Evolutionary conservation across 257 asterid species (phyloP).

Genomic region (Fraxinus quadrangulata): DNA sequence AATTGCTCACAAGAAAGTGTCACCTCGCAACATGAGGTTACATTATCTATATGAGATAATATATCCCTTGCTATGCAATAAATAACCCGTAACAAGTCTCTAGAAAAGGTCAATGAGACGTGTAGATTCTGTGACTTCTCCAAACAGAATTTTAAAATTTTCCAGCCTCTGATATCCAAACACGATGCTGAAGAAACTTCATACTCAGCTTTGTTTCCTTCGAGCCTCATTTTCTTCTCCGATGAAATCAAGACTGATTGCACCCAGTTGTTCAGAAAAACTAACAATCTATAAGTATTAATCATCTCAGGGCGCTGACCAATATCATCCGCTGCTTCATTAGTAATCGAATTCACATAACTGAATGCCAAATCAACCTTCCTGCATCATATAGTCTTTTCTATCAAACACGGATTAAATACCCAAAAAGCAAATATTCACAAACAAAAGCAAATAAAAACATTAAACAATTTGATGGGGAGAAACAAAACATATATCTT

Average conservation of each 20-base stretch:
- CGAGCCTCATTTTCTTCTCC: constrained; percentile 50
- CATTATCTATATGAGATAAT: constrained; percentile 29
- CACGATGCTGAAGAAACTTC: constrained; percentile 41
- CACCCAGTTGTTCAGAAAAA: constrained; percentile 67
- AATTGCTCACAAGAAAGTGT: constrained; percentile 37
- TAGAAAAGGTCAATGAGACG: constrained; percentile 51
- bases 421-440: constrained; percentile 11
- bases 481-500: background rate
- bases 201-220: constrained; percentile 32
- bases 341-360: constrained; percentile 52
- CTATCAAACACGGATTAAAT: constrained; percentile 27
- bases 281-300: constrained; percentile 60
- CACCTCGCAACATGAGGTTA: constrained; percentile 24
- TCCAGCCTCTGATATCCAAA: constrained; percentile 78
- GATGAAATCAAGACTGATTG: constrained; percentile 66
- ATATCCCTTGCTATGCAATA: constrained; percentile 53
- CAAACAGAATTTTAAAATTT: constrained; percentile 70
- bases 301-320: constrained; percentile 43
- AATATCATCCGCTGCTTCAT: constrained; percentile 30
- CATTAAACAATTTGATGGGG: background rate
- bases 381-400: constrained; percentile 50
- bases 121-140: constrained; percentile 62
- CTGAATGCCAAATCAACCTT: constrained; percentile 65
- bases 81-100: constrained; percentile 68
- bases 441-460: background rate